These are phyloP conservation scores for Trichophyton rubrum DNA, from an alignment of 2,329 filamentous ascomycete genomes.

Conservation along the genomic window DNA sequence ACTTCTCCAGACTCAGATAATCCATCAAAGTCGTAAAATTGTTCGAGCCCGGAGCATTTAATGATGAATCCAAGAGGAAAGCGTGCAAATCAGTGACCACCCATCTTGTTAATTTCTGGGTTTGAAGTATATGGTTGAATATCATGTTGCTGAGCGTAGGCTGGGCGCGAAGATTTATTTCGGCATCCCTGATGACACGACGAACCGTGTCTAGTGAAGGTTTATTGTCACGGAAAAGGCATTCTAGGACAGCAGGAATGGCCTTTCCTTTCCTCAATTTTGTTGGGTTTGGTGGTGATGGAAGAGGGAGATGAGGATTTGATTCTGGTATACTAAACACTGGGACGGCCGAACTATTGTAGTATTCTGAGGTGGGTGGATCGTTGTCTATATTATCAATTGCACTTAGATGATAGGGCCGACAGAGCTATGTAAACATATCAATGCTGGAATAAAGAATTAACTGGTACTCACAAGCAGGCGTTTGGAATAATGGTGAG, in stretches of 20 bases:
- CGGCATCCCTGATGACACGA: conserved; percentile 18
- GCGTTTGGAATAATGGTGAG: neutral
- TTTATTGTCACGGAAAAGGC: neutral
- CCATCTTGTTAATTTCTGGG: conserved; percentile 9
- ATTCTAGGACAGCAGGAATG: neutral
- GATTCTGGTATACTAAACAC: neutral
- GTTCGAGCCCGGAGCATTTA: conserved; percentile 26
- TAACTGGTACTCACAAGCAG: neutral
- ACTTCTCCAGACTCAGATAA: conserved; percentile 13
- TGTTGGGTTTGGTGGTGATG: neutral
- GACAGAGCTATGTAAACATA: neutral
- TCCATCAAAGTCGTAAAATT: conserved; percentile 25
- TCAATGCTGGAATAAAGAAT: too few species aligned
- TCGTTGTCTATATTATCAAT: neutral
- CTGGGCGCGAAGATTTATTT: conserved; percentile 24
- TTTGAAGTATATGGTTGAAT: conserved; percentile 22
- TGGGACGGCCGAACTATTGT: neutral
- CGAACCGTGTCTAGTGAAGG: conserved; percentile 20
- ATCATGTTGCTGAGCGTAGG: conserved; percentile 26
- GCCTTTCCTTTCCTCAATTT: neutral
- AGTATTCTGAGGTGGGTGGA: neutral
- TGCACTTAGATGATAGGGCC: neutral
- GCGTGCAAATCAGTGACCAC: conserved; percentile 17
- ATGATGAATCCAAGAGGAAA: conserved; percentile 26
- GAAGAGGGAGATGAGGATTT: neutral